Evolutionary conservation across 306 rosid genomes (phyloP), one percentile per base, ranked within the genome.

Genomic region (Cyamopsis tetragonoloba): DNA sequence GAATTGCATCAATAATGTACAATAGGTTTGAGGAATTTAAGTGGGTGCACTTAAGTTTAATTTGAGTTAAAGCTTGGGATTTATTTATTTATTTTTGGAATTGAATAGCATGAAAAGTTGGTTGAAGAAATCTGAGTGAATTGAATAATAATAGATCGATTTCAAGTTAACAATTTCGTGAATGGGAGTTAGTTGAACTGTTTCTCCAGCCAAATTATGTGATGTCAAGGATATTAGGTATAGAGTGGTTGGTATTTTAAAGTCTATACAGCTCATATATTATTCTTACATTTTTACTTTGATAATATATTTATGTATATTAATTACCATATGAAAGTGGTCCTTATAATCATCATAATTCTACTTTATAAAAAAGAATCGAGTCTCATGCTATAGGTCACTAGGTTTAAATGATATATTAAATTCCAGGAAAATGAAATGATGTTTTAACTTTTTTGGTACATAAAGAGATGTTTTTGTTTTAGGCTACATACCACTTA

Each of bases 241-340:
- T 3, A 14, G 65, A 66, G 89, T 82, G 3, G 92, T 80, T 86
- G 91, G 81, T 30, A 68, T 74, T 80, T 55, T 85, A 65, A 85
- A 80, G 76, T 58, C 80, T 47, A 27, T 32, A 62, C 74, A 61
- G 70, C 78, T 72, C 76, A 63, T 23, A 31, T 4, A 3, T 60
- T 71, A 11, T 51, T 68, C 51, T 38, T 42, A 31, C 68, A 11
- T 51, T 68, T 51, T 38, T 42, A 31, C 68, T 39, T 38, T 35
- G 3, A 56, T 11, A 54, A 47, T 58, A 20, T 26, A 18, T 8
- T n/a, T n/a, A n/a, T n/a, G n/a, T n/a, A n/a, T n/a, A n/a, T 3
- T 1, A 2, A 4, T 24, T 72, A 23, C 24, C 38, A 8, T 66
- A 18, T 24, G n/a, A 30, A 47, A 12, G 62, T 71, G 73, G 51